phyloP scores from a whole-genome alignment of 306 rosid genomes.

The Hippophae gyantsensis region DNA sequence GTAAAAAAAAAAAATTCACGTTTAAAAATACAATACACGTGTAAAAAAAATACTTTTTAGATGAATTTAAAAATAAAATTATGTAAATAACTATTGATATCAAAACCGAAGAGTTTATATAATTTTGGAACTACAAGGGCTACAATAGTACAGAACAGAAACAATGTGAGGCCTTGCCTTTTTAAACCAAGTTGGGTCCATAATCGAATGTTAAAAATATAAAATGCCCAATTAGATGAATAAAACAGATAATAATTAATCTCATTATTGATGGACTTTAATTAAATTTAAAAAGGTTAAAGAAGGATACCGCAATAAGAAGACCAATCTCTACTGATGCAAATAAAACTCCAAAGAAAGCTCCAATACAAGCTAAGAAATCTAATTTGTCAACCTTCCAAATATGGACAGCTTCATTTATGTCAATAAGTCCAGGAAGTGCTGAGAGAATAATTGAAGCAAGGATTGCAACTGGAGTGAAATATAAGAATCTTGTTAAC shows the following conservation, averaged over 20 bases:
- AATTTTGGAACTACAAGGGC: no score
- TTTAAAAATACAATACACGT: no score
- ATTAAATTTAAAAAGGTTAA: not conserved
- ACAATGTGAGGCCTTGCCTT: no score
- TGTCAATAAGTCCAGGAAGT: slow-evolving; percentile 76
- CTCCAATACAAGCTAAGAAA: slow-evolving; percentile 61
- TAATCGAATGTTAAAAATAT: no score
- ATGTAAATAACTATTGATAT: no score
- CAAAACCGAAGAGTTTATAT: no score
- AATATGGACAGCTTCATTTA: slow-evolving; percentile 47
- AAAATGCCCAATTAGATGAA: not conserved
- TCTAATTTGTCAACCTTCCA: slow-evolving; percentile 85
- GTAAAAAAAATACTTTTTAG: no score
- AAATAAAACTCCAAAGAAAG: slow-evolving; percentile 82
- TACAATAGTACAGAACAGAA: no score
- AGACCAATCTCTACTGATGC: slow-evolving; percentile 81
- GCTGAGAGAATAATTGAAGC: slow-evolving; percentile 81
- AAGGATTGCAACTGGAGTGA: slow-evolving; percentile 70
- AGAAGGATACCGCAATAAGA: slow-evolving; percentile 49
- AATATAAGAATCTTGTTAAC: slow-evolving; percentile 62
- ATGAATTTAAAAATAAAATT: no score
- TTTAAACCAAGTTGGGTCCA: no score
- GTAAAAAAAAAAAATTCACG: no score
- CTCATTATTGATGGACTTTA: no score
- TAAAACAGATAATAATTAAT: not conserved